Evolutionary conservation across 2,329 filamentous ascomycete species (phyloP).

Genomic region (Fusarium cyanostomum): DNA sequence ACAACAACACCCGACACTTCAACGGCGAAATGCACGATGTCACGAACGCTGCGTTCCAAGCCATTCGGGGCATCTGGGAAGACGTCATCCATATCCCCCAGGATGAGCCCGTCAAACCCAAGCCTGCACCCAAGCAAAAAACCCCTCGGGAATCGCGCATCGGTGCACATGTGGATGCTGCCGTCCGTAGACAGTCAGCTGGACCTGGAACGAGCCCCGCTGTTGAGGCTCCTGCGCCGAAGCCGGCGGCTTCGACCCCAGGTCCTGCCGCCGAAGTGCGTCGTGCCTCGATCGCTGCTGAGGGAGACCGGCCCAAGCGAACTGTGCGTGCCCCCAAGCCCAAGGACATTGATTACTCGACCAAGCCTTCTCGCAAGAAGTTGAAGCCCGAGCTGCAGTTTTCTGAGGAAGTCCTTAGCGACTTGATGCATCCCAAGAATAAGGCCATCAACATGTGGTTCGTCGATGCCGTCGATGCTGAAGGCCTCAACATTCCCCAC

Average conservation of each 20-base stretch:
- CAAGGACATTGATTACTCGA: slow-evolving; percentile 89
- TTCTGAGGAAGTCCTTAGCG: slow-evolving; percentile 81
- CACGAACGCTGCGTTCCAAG: slow-evolving; percentile 63
- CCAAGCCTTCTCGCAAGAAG: slow-evolving; percentile 83
- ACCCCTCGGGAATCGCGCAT: slow-evolving; percentile 49
- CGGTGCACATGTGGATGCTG: slow-evolving; percentile 37
- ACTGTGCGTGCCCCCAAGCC: slow-evolving; percentile 92
- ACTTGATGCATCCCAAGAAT: slow-evolving; percentile 80
- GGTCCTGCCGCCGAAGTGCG: slow-evolving; percentile 55
- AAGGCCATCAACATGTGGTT: slow-evolving; percentile 76
- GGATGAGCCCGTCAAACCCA: slow-evolving; percentile 66
- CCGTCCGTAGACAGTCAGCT: slow-evolving; percentile 43
- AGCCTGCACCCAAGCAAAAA: slow-evolving; percentile 57
- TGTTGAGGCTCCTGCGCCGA: slow-evolving; percentile 33
- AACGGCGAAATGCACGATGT: slow-evolving; percentile 83
- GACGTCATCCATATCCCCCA: slow-evolving; percentile 56
- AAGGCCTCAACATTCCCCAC: slow-evolving; percentile 90
- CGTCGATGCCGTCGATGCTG: slow-evolving; percentile 86
- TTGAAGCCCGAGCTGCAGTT: slow-evolving; percentile 89
- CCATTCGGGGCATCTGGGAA: slow-evolving; percentile 65
- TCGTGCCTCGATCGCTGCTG: slow-evolving; percentile 81
- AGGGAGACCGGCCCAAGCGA: slow-evolving; percentile 85
- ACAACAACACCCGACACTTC: slow-evolving; percentile 81
- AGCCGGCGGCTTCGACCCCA: slow-evolving; percentile 30
- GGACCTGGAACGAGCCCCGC: slow-evolving; percentile 45